These are phyloP conservation scores for Aspergillus neoniger DNA, from an alignment of 2,329 filamentous ascomycete genomes.

Conservation along the genomic window DNA sequence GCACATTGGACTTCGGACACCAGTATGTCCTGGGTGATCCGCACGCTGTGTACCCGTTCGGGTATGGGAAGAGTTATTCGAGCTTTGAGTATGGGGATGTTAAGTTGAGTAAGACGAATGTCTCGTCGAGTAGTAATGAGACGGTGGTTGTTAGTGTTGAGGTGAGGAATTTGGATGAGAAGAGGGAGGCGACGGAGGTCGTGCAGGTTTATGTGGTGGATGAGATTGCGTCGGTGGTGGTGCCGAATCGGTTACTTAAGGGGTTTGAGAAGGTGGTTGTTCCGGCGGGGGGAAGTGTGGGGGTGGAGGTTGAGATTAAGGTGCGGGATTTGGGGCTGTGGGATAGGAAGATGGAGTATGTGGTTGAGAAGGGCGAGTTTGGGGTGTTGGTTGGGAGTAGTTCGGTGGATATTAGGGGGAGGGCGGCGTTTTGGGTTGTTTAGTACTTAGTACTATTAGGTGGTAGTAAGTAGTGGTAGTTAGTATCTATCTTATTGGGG, in stretches of 20 bases:
- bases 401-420: conserved; percentile 38
- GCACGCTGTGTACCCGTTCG: conserved; percentile 64
- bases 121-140: conserved; percentile 52
- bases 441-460: not conserved
- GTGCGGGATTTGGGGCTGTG: conserved; percentile 58
- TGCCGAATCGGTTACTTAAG: conserved; percentile 65
- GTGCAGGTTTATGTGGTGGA: conserved; percentile 70
- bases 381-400: conserved; percentile 61
- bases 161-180: conserved; percentile 59
- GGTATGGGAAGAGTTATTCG: conserved; percentile 67
- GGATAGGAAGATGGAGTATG: conserved; percentile 66
- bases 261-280: conserved; percentile 68
- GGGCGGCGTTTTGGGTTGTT: conserved; percentile 34
- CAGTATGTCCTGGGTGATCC: conserved; percentile 66
- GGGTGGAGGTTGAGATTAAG: conserved; percentile 53
- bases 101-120: conserved; percentile 41
- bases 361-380: conserved; percentile 72
- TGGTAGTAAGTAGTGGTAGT: not conserved
- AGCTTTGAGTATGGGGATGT: conserved; percentile 57
- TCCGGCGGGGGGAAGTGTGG: conserved; percentile 60
- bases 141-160: conserved; percentile 61
- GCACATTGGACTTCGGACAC: conserved; percentile 64
- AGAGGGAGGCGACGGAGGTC: conserved; percentile 64
- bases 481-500: not conserved
- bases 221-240: conserved; percentile 61